A percentile compares a stretch with the other conserved stretches of the same genome.
Evolutionary conservation across 768 basidiomycete species (phyloP).

Genomic region (Serendipita sp.): DNA sequence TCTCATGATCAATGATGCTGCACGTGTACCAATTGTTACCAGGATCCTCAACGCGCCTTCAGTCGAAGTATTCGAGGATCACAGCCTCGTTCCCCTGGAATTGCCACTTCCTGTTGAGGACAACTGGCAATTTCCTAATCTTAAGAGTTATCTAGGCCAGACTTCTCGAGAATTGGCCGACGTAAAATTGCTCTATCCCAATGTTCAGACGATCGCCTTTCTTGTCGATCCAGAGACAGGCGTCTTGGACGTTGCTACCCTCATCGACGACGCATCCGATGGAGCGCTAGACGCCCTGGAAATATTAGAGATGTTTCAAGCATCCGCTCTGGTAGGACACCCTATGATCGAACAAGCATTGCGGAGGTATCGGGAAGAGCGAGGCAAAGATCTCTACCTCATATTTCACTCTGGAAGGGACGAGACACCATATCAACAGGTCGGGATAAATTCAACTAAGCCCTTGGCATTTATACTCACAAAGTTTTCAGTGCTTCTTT

Average conservation of each 20-base stretch:
- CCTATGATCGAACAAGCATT: neutral
- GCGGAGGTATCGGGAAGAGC: neutral
- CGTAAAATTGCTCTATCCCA: neutral
- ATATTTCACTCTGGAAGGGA: neutral
- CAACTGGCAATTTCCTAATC: neutral
- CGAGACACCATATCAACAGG: conserved; percentile 4
- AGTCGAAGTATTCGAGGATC: neutral
- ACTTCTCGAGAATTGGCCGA: neutral
- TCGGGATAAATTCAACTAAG: neutral
- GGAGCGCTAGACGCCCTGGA: neutral
- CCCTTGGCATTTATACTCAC: neutral
- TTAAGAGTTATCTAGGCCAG: neutral
- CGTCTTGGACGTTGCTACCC: neutral
- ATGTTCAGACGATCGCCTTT: neutral
- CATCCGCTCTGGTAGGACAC: neutral
- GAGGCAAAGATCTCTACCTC: neutral
- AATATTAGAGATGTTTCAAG: neutral
- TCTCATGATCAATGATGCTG: neutral
- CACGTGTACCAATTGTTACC: neutral
- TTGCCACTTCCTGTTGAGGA: neutral
- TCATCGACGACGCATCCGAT: neutral
- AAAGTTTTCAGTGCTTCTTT: neutral
- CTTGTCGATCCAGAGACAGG: neutral
- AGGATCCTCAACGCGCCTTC: neutral
- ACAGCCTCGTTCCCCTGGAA: neutral